phyloP scores from a whole-genome alignment of 169 alveolate genomes.

The Perkinsus chesapeaki region DNA sequence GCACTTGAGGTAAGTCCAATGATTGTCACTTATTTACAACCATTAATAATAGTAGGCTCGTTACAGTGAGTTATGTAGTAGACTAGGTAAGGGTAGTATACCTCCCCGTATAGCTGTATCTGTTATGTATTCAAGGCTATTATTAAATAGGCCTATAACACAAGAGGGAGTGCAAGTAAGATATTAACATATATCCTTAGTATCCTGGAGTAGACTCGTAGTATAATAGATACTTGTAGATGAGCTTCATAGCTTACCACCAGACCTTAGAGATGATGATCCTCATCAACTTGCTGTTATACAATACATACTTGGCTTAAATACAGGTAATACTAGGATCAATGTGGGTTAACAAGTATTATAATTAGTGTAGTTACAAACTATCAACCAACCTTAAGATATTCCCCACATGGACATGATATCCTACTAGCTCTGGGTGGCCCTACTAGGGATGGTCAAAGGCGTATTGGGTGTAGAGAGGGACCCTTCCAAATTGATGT shows the following conservation, averaged over 20 bases:
- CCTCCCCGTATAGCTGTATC: neutral
- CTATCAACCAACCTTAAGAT: neutral
- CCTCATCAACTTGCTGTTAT: neutral
- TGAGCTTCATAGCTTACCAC: neutral
- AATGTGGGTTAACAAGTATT: no score
- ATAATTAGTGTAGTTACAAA: no score
- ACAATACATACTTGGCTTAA: neutral
- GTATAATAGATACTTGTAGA: neutral
- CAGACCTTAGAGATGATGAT: neutral
- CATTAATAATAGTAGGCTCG: neutral
- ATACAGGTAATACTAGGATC: neutral
- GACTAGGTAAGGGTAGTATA: neutral
- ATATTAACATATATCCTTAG: neutral
- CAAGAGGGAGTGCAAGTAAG: neutral
- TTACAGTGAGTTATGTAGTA: neutral
- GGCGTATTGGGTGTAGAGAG: neutral
- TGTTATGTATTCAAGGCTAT: neutral
- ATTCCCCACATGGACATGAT: neutral
- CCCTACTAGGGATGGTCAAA: neutral
- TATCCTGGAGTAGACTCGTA: no score
- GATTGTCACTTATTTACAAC: neutral
- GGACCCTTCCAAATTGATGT: neutral
- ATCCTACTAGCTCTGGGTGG: neutral
- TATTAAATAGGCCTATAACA: neutral
- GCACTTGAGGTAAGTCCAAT: neutral